Base-by-base conservation (phyloP, 306 rosid species). In the Mimosa pudica region DNA sequence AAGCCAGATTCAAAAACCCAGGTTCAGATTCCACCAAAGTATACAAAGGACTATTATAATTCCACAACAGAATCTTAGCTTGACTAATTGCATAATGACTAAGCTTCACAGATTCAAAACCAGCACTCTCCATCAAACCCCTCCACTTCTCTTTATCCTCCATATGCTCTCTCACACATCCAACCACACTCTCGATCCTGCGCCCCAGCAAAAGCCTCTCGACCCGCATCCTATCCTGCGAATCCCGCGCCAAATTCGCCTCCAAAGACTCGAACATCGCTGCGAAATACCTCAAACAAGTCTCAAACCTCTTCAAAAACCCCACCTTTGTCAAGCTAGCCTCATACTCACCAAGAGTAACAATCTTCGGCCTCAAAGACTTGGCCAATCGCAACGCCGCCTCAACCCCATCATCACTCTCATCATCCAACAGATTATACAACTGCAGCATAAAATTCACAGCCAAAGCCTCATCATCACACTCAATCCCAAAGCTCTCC, bases 371-470 rank as follows among this genome's bases (percentile, higher is more conserved):
- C 71, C 88, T 90, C 77, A 95, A 82, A 0, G 98, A 95, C 65
- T 91, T 92, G 0, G 98, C 98, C 33, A 92, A 80, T 2, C 42
- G 67, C 5, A 95, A 88, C 18, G 97, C 96, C 0, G 89, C 75
- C 46, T 89, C 85, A 1, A 92, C 95, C 0, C 82, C 86, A 14
- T 72, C 7, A 0, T 92, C 84, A 3, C 88, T 82, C 30, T 92
- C 98, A 73, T 92, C 98, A 73, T 92, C 98, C 14, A 95, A 73
- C 1, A 95, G 94, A 47, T 95, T 90, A 73, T 86, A 89, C 82
- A 95, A 41, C 70, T 95, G 98, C 47, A 95, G 97, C 98, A 95
- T 92, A 85, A 95, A 90, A 77, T 95, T 95, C 68, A 95, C 95
- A 6, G 97, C 98, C 76, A 95, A 58, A 13, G 85, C 86, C 84